Base-by-base conservation (phyloP, 2,329 filamentous ascomycete species). In the Tolypocladium endophyticum region DNA sequence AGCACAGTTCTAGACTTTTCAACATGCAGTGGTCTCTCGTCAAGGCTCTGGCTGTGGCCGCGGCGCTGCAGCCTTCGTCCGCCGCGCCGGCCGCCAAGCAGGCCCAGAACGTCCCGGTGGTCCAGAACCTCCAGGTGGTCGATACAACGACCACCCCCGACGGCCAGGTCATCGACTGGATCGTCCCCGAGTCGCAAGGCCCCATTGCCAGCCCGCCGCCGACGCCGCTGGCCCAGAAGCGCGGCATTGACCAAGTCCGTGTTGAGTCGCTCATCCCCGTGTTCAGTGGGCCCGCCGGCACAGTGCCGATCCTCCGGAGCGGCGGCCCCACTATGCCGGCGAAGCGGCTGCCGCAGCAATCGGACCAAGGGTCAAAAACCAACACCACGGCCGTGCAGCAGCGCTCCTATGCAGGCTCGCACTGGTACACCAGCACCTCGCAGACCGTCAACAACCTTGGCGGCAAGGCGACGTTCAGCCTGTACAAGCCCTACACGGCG, bases 121-220 rank as follows among this genome's bases (percentile, higher is more conserved):
- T 66, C 58, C n/a, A n/a, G 16, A 36, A 20, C 9, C 57, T 62
- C 6, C 54, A 61, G 12, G 45, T 65, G 25, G 59, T 66, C 58
- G 60, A 63, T 25, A 65, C 61, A 1, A 63, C 60, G 3, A 53
- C 57, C 5, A 56, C 59, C 4, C 36, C 47, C 23, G 55, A 58
- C 18, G 64, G 64, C 54, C 64, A 63, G 41, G 56, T 61, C 12
- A 56, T 66, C 14, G 64, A 66, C 61, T 66, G 64, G 64, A 59
- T 66, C 18, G 56, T 59, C 33, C 33, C 60, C 30, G 60, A 59
- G 3, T 61, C 64, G 7, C 64, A 66, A 43, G 64, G 61, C 28
- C 43, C 50, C 23, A 56, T 63, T 45, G 62, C 62, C 38, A 56
- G 39, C 1, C 55, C 60, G 16, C 63, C 62, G 8, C 60, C 62